Percentiles rank a stretch among this genome's conserved stretches.
Conservation (phyloP, 495 filamentous ascomycete species). For the Tuber melanosporum region DNA sequence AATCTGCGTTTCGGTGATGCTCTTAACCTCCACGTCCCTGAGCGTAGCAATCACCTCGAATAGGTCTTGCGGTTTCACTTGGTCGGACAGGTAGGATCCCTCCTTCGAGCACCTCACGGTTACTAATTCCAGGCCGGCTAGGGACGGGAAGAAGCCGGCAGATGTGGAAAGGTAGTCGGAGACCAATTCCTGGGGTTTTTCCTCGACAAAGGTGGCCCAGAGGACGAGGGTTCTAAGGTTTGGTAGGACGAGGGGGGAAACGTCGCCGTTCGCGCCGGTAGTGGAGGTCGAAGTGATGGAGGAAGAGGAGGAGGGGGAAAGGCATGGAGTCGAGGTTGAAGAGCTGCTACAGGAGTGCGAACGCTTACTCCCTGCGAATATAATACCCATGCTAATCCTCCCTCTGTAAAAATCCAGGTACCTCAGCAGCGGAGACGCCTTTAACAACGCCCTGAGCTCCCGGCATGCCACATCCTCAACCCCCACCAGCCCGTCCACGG, state of each 20-base stretch:
- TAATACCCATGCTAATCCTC: constrained; percentile 33
- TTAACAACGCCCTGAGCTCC: constrained; percentile 26
- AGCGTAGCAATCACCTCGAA: constrained; percentile 22
- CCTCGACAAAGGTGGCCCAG: constrained; percentile 31
- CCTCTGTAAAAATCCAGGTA: constrained; percentile 36
- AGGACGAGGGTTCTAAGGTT: constrained; percentile 31
- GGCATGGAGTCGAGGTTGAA: not conserved
- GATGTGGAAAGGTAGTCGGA: constrained; percentile 25
- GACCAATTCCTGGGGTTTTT: constrained; percentile 26
- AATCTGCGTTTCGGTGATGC: constrained; percentile 20
- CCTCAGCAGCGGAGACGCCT: constrained; percentile 16
- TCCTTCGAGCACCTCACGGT: constrained; percentile 27
- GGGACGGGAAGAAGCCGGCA: constrained; percentile 28
- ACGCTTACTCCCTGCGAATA: constrained; percentile 19
- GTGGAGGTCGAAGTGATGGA: not conserved
- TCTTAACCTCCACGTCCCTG: constrained; percentile 30
- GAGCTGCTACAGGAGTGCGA: not conserved
- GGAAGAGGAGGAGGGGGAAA: constrained; percentile 12
- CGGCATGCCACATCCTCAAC: constrained; percentile 30
- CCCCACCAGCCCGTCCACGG: constrained; percentile 23
- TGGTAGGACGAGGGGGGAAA: constrained; percentile 14
- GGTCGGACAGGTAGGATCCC: constrained; percentile 22
- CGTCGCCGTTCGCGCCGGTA: not conserved
- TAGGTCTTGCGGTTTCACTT: constrained; percentile 13
- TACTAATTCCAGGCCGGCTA: constrained; percentile 22